Base-by-base conservation (phyloP, 2,329 filamentous ascomycete species). In the Claviceps humidiphila region DNA sequence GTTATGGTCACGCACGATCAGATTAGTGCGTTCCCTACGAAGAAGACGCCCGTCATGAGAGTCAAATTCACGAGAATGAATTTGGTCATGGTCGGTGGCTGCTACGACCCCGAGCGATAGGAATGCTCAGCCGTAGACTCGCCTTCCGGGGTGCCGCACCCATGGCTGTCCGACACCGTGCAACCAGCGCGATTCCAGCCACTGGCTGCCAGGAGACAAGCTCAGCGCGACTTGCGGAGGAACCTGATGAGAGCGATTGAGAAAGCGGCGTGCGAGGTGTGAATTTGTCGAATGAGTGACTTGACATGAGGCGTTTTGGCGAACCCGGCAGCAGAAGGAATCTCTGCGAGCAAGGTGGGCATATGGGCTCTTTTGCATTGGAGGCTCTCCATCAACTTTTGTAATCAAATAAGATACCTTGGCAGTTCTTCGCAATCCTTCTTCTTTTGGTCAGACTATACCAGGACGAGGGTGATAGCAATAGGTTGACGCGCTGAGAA, bases 31-130 rank as follows among this genome's bases (percentile, higher is more conserved):
- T 97, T 96, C 64, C 84, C 89, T 0, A 97, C 93, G 4, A 98
- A 98, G 78, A 95, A 95, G 71, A 91, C 86, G 16, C 90, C 91
- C 0, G 87, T 97, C 11, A 87, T 94, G 68, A 93, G 91, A 69
- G 90, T 95, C 51, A 81, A 85, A 62, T 96, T 96, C 62, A 97
- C 93, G 3, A 77, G 89, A 55, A 96, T 95, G 88, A 98, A 98
- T 65, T 69, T 97, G 58, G 85, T 96, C 13, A 75, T 97, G 55
- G 89, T 89, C 22, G 89, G 87, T 47, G 89, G 90, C 24, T 83
- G 79, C 61, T 84, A 81, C 60, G 75, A 81, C 50, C 74, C 77
- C 40, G 74, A 77, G 57, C 67, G 69, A 54, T 73, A 68, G 63
- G 49, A 51, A 39, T 51, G 53, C 48, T 53, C 38, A 38, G 51